Percentiles rank a stretch among this genome's conserved stretches.
phyloP scores from a whole-genome alignment of 2,329 filamentous ascomycete species.

The Apiospora marii region DNA sequence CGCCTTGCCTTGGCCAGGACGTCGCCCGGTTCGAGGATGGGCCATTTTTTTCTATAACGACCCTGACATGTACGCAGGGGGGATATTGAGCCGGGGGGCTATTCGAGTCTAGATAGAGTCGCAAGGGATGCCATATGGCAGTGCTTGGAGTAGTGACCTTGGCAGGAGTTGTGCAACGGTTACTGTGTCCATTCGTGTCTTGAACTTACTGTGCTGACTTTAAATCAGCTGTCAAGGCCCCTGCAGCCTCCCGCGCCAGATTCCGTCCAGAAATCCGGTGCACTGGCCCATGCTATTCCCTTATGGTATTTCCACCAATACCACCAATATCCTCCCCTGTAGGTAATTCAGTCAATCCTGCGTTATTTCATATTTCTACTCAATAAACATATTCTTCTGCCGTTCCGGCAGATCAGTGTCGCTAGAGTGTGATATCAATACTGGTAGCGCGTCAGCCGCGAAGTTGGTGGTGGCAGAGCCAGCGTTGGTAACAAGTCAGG shows the following conservation, averaged over 20 bases:
- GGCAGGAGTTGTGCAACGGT: neutral
- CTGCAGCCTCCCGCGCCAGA: neutral
- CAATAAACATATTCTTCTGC: neutral
- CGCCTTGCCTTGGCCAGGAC: neutral
- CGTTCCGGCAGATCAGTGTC: no score
- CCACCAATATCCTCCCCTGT: no score
- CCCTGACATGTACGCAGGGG: neutral
- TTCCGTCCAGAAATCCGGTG: neutral
- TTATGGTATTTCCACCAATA: neutral
- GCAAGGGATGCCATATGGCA: neutral
- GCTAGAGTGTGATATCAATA: no score
- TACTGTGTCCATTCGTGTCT: neutral
- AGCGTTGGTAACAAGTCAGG: neutral
- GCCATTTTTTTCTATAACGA: neutral
- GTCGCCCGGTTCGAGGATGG: neutral
- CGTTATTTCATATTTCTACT: neutral
- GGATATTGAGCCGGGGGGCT: neutral
- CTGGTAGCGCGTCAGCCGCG: neutral
- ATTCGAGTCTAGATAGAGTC: neutral
- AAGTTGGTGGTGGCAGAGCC: neutral
- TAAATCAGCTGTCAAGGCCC: slow-evolving; percentile 1
- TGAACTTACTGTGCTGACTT: neutral
- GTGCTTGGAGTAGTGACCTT: neutral
- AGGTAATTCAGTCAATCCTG: no score
- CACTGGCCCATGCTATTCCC: neutral